Conservation (phyloP, 106 monocot species). For the Xerophyta viscosa region DNA sequence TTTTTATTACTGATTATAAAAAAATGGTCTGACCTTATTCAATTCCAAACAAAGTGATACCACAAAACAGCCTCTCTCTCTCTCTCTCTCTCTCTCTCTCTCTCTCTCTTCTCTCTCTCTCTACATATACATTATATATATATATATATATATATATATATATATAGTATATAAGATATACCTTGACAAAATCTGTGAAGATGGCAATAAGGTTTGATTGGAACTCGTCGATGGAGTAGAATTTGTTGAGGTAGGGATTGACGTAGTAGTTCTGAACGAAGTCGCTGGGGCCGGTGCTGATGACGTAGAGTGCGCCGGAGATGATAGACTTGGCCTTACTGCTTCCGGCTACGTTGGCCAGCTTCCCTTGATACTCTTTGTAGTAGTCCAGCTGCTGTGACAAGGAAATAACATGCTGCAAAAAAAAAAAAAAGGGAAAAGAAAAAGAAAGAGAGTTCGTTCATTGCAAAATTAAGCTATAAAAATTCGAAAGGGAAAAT, state of each 20-base stretch:
- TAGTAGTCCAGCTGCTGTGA: slow-evolving; percentile 67
- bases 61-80: too few relatives aligned
- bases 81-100: too few relatives aligned
- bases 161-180: slow-evolving; percentile 4
- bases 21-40: too few relatives aligned
- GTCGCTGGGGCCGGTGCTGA: slow-evolving; percentile 67
- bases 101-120: too few relatives aligned
- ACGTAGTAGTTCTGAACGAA: slow-evolving; percentile 87
- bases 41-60: too few relatives aligned
- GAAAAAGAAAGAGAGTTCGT: too few relatives aligned
- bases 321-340: slow-evolving; percentile 45
- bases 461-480: too few relatives aligned
- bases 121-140: too few relatives aligned
- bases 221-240: slow-evolving; percentile 46
- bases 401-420: slow-evolving; percentile 67
- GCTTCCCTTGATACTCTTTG: slow-evolving; percentile 70
- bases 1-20: too few relatives aligned
- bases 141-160: too few relatives aligned
- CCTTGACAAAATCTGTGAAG: slow-evolving; percentile 49
- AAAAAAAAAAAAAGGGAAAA: too few relatives aligned
- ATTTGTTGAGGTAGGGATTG: slow-evolving; percentile 61
- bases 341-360: slow-evolving; percentile 40
- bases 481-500: too few relatives aligned
- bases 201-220: slow-evolving; percentile 40
- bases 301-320: slow-evolving; percentile 48